These are phyloP conservation scores for Porphyrellus cyaneotinctus DNA, from an alignment of 768 basidiomycete genomes.

Conservation along the genomic window DNA sequence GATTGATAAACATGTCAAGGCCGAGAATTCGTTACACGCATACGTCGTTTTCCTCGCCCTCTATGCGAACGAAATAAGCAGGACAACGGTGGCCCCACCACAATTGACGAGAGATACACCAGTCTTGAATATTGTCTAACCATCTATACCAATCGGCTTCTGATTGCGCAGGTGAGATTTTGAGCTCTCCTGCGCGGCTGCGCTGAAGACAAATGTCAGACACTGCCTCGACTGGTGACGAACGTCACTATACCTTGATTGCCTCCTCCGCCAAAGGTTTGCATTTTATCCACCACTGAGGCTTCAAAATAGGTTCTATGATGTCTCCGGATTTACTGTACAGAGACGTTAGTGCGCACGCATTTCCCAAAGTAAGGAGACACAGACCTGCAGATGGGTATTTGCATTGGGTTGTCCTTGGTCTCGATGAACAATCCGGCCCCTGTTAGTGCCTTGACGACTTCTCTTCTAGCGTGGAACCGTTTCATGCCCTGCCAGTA, in stretches of 20 bases:
- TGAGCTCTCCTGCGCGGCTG: constrained; percentile 81
- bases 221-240: not conserved
- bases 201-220: constrained; percentile 46
- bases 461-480: constrained; percentile 85
- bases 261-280: constrained; percentile 88
- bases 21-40: constrained; percentile 16
- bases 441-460: constrained; percentile 81
- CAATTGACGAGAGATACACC: constrained; percentile 98
- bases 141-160: constrained; percentile 96
- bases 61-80: constrained; percentile 86
- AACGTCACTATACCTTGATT: constrained; percentile 56
- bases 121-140: constrained; percentile 94
- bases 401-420: constrained; percentile 96
- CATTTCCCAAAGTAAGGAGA: not conserved
- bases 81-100: constrained; percentile 99
- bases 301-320: constrained; percentile 92
- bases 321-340: constrained; percentile 91
- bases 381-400: constrained; percentile 80
- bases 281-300: constrained; percentile 99
- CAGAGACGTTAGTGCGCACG: constrained; percentile 1
- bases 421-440: constrained; percentile 83
- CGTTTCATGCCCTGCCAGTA: constrained; percentile 84
- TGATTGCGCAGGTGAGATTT: constrained; percentile 77
- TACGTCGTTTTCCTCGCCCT: constrained; percentile 69
- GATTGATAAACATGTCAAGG: not conserved